Conservation (phyloP, 495 filamentous ascomycete species). For the Glonium stellatum region DNA sequence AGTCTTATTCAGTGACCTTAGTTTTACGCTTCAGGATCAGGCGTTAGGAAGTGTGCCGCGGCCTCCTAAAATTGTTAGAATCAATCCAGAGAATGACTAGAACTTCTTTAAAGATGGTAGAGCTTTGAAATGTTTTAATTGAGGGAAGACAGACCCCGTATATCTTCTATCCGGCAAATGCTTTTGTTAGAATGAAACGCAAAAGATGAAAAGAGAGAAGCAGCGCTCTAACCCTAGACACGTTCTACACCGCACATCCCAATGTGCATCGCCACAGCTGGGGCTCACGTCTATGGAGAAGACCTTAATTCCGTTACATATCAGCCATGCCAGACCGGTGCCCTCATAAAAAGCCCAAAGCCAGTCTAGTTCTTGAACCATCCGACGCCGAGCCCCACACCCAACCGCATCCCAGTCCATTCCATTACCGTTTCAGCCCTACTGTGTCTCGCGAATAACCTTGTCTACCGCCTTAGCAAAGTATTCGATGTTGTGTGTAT, state of each 20-base stretch:
- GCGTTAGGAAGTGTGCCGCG: no score
- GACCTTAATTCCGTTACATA: not conserved
- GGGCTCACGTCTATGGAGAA: not conserved
- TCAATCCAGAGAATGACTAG: no score
- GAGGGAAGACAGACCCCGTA: no score
- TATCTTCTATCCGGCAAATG: not conserved
- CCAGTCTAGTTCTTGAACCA: not conserved
- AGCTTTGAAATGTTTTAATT: no score
- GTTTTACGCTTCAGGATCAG: no score
- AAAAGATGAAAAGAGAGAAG: not conserved
- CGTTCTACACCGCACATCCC: not conserved
- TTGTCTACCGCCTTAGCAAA: slow-evolving; percentile 82
- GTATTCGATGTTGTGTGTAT: slow-evolving; percentile 85
- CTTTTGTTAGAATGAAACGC: not conserved
- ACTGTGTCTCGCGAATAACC: slow-evolving; percentile 61
- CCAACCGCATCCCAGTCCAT: not conserved
- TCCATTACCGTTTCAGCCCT: not conserved
- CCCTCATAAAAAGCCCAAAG: not conserved
- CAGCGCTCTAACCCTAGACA: not conserved
- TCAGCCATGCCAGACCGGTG: not conserved
- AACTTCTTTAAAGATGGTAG: no score
- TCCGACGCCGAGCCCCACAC: not conserved
- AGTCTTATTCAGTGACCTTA: no score
- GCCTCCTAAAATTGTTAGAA: no score
- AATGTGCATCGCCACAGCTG: not conserved